Conservation (phyloP, 179 eudicot genomes). For the Spinacia oleracea region DNA sequence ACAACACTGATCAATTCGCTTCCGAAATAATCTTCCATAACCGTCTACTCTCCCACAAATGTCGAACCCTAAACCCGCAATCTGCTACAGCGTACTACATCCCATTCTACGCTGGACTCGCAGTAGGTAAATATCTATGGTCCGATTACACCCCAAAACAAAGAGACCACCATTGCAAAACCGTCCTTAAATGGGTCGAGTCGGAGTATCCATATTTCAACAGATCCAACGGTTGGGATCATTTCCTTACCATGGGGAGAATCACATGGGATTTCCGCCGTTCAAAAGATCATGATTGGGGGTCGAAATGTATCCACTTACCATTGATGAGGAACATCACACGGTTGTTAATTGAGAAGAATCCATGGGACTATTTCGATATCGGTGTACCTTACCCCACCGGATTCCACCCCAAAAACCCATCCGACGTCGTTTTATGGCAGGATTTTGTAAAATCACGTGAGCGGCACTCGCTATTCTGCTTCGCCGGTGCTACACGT, state of each 20-base stretch:
- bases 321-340: conserved; percentile 77
- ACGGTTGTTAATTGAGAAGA: conserved; percentile 62
- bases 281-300: conserved; percentile 63
- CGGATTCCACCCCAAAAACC: conserved; percentile 78
- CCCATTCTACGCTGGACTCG: conserved; percentile 88
- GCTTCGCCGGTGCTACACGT: conserved; percentile 91
- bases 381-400: conserved; percentile 93
- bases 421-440: conserved; percentile 55
- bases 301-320: conserved; percentile 59
- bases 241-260: conserved; percentile 76
- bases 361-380: conserved; percentile 86
- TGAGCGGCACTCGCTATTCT: conserved; percentile 42
- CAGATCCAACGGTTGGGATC: conserved; percentile 76
- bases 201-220: conserved; percentile 42
- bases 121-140: conserved; percentile 70
- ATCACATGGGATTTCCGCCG: conserved; percentile 96
- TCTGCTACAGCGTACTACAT: conserved; percentile 77
- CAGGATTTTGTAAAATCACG: conserved; percentile 61
- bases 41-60: conserved; percentile 52
- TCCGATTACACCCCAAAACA: conserved; percentile 38
- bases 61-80: conserved; percentile 55
- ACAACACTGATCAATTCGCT: conserved; percentile 84
- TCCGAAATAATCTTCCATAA: conserved; percentile 65
- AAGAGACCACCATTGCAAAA: conserved; percentile 66
- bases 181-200: conserved; percentile 54